Base-by-base conservation (phyloP, 83 land plant species). In the Diphasiastrum complanatum region DNA sequence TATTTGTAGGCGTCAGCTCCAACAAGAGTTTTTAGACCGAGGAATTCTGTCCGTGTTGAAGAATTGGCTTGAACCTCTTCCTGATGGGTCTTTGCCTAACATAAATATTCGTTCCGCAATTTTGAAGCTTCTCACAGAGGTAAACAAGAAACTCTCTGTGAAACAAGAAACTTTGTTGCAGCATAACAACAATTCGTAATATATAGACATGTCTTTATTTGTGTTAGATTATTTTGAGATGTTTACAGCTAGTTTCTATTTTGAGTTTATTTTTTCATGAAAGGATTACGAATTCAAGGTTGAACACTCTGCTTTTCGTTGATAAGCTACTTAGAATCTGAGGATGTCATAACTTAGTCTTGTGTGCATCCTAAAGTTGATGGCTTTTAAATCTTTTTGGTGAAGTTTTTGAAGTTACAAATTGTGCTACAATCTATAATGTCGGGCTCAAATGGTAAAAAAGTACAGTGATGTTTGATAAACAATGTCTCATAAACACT, bases 121-220 rank as follows among this genome's bases (percentile, higher is more conserved):
- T 2, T 47, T 66, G 2, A 2, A 66, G 0, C 30, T 66, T 10
- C 77, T 95, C 54, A 82, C 82, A 66, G 97, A 95, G 77, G 97
- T 91, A 79, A 63, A 64, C 6, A 19, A 0, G 53, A 27, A 12
- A 55, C 35, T 8, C 6, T 55, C 31, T 55, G 14, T 55, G n/a
- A n/a, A n/a, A n/a, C n/a, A n/a, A n/a, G n/a, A n/a, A n/a, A n/a
- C 16, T 16, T 40, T 8, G 16, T 40, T 40, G 43, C 43, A 8
- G 8, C 43, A 40, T 8, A 40, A 48, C n/a, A 48, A 6, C 18
- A 18, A 4, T 48, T 18, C 23, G 51, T 48, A 6, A 18, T 48
- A 24, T 48, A 40, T 40, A 40, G 16, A 8, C 16, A 8, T 8
- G 43, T 40, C 16, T 40, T 8, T 40, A 40, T 16, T 40, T 40